Conservation (phyloP, 2,329 filamentous ascomycete genomes). For the Penicillium freii region DNA sequence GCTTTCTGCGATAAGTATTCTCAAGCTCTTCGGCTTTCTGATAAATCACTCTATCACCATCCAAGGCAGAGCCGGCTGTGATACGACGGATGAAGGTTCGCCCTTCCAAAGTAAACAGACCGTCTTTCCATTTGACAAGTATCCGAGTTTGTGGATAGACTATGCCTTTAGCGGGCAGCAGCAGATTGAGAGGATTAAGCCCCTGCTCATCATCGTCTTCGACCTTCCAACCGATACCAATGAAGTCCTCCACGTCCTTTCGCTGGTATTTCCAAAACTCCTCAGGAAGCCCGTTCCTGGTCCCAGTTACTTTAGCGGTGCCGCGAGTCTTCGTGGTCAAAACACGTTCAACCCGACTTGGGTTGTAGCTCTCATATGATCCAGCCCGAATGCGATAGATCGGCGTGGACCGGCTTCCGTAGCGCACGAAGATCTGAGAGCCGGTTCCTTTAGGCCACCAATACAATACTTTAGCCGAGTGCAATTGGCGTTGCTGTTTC, state of each 20-base stretch:
- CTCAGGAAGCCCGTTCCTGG: background rate
- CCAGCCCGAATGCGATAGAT: constrained; percentile 20
- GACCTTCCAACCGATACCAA: constrained; percentile 21
- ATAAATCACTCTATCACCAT: constrained; percentile 18
- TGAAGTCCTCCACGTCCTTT: constrained; percentile 13
- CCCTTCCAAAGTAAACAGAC: constrained; percentile 9
- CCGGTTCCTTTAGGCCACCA: constrained; percentile 20
- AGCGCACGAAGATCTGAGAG: constrained; percentile 17
- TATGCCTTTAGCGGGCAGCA: background rate
- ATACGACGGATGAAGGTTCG: constrained; percentile 18
- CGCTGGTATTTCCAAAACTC: constrained; percentile 9
- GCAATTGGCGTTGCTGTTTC: constrained; percentile 5
- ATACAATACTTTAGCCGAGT: constrained; percentile 13
- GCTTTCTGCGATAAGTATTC: constrained; percentile 1
- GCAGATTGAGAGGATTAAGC: background rate
- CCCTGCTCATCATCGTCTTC: constrained; percentile 12
- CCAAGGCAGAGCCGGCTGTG: constrained; percentile 9
- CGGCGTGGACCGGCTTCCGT: constrained; percentile 7
- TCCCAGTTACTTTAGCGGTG: background rate
- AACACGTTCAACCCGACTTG: background rate
- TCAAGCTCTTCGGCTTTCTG: constrained; percentile 15
- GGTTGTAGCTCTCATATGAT: constrained; percentile 14
- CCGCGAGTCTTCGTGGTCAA: constrained; percentile 4
- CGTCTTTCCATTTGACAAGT: constrained; percentile 19
- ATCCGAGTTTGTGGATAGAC: constrained; percentile 16